A percentile compares a stretch with the other conserved stretches of the same genome.
Evolutionary conservation across 805 yeast genomes (phyloP).

Genomic region (Candida boidinii): DNA sequence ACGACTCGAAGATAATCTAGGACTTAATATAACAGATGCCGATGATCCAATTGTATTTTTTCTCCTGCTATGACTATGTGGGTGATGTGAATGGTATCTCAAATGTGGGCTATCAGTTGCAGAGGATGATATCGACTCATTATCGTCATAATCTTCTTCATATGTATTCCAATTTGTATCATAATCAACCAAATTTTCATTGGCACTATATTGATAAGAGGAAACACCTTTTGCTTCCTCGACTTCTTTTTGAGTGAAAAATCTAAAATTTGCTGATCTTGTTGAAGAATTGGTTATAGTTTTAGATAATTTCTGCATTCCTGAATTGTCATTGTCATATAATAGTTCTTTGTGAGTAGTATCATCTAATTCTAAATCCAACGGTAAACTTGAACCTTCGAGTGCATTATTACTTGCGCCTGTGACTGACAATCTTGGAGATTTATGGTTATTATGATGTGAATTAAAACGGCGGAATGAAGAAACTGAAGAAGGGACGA

Average conservation of each 20-base stretch:
- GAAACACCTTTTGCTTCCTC: conserved; percentile 86
- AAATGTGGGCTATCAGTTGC: no score
- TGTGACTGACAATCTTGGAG: conserved; percentile 14
- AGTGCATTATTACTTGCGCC: no score
- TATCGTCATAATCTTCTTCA: conserved; percentile 31
- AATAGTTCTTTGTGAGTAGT: background rate
- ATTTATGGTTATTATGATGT: conserved; percentile 5
- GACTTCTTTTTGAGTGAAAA: conserved; percentile 77
- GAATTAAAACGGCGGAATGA: conserved; percentile 56
- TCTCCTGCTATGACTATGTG: no score
- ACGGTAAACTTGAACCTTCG: conserved; percentile 2
- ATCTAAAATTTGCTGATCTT: conserved; percentile 50
- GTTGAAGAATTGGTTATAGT: conserved; percentile 28
- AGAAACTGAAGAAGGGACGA: conserved; percentile 69
- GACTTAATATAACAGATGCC: no score
- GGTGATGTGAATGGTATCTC: no score
- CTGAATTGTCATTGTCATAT: conserved; percentile 5
- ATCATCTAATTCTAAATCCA: conserved; percentile 6
- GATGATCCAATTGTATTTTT: no score
- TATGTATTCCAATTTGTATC: conserved; percentile 69
- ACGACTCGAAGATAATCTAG: no score
- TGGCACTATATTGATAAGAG: conserved; percentile 46
- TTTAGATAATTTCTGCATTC: conserved; percentile 25
- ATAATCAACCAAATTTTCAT: conserved; percentile 44
- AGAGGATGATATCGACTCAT: background rate